These are phyloP conservation scores for Ceratocystiopsis minuta DNA, from an alignment of 2,329 filamentous ascomycete species.

Conservation along the genomic window DNA sequence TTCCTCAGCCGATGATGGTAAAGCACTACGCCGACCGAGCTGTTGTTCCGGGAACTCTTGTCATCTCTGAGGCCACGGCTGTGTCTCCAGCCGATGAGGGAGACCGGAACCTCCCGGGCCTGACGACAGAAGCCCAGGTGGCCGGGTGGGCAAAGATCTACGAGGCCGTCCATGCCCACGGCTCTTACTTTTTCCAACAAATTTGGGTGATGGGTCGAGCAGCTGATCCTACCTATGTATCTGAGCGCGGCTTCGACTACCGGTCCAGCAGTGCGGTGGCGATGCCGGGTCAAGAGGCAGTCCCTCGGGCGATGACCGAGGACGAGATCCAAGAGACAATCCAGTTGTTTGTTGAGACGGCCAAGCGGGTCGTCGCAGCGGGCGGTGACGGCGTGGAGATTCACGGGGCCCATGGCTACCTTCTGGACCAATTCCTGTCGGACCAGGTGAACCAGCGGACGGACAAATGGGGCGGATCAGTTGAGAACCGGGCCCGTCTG, in stretches of 20 bases:
- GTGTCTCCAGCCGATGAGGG: too few relatives aligned
- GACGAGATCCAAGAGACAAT: slow-evolving; percentile 48
- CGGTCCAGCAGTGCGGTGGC: slow-evolving; percentile 23
- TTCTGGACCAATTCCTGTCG: slow-evolving; percentile 52
- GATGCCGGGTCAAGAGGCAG: slow-evolving; percentile 18
- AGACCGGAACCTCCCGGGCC: too few relatives aligned
- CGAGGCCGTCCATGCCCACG: too few relatives aligned
- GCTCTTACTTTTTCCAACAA: too few relatives aligned
- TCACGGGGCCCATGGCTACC: slow-evolving; percentile 64
- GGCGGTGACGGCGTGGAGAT: slow-evolving; percentile 56
- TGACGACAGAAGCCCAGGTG: too few relatives aligned
- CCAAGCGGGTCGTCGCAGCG: slow-evolving; percentile 36
- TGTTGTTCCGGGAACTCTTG: too few relatives aligned
- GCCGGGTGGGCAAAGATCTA: too few relatives aligned
- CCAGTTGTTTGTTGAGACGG: slow-evolving; percentile 34
- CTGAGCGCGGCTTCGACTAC: slow-evolving; percentile 16
- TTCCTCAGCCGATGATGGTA: too few relatives aligned
- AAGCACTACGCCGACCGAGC: too few relatives aligned
- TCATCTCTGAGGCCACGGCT: too few relatives aligned
- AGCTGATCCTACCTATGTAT: too few relatives aligned
- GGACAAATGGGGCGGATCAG: slow-evolving; percentile 48
- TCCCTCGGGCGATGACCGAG: slow-evolving; percentile 43
- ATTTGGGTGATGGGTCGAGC: too few relatives aligned
- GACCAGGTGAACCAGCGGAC: slow-evolving; percentile 50
- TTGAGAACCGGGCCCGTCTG: slow-evolving; percentile 54